Evolutionary conservation across 352 stramenopile genomes (phyloP).

Genomic region (Globisporangium emineosum): DNA sequence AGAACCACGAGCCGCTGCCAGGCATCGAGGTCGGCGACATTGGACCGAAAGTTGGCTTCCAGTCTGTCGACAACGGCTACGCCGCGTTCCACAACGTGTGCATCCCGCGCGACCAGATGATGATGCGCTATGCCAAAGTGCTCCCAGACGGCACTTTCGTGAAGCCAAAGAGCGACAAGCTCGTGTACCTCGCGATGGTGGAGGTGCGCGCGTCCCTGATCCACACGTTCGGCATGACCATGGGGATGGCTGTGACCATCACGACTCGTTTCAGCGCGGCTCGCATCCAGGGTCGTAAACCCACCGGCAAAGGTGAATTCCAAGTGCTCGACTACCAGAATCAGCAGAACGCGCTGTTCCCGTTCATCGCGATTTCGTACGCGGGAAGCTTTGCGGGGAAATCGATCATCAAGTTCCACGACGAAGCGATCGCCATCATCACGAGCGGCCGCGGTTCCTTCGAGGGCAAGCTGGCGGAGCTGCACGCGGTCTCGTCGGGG

Average conservation of each 20-base stretch:
- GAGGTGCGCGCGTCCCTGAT: constrained; percentile 18
- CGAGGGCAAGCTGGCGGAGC: constrained; percentile 23
- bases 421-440: constrained; percentile 22
- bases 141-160: constrained; percentile 61
- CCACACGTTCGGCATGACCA: constrained; percentile 1
- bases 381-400: constrained; percentile 29
- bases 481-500: constrained; percentile 38
- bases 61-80: constrained; percentile 92
- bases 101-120: constrained; percentile 74
- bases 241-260: constrained; percentile 23
- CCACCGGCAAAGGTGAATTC: constrained; percentile 24
- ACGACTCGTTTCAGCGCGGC: constrained; percentile 29
- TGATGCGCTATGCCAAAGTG: constrained; percentile 51
- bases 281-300: constrained; percentile 25
- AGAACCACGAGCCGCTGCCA: constrained; percentile 73
- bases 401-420: constrained; percentile 22
- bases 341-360: constrained; percentile 35
- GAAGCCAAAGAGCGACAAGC: constrained; percentile 58
- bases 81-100: constrained; percentile 79
- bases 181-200: constrained; percentile 45
- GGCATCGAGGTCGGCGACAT: constrained; percentile 91
- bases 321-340: constrained; percentile 43
- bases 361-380: constrained; percentile 40
- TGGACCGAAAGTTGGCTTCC: constrained; percentile 91
- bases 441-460: constrained; percentile 20